Percentiles rank a stretch among this genome's conserved stretches.
Evolutionary conservation across 352 stramenopile genomes (phyloP).

Genomic region (Pythium insidiosum): DNA sequence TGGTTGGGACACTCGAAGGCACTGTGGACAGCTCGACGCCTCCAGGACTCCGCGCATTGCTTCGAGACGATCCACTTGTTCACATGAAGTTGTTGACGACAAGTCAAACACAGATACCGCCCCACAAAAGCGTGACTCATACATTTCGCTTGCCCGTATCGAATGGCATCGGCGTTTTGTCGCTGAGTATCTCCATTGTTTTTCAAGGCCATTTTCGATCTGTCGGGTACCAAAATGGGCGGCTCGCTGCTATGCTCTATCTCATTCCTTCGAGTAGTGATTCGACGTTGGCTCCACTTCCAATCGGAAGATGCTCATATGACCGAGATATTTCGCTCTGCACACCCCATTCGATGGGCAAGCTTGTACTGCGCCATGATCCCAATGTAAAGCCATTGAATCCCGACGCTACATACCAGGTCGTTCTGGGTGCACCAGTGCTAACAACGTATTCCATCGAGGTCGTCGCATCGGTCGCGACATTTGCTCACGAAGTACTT

Average conservation of each 20-base stretch:
- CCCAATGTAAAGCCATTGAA: slow-evolving; percentile 39
- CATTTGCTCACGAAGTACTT: slow-evolving; percentile 39
- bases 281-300: slow-evolving; percentile 11
- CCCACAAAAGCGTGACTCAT: slow-evolving; percentile 55
- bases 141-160: slow-evolving; percentile 48
- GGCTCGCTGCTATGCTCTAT: slow-evolving; percentile 72
- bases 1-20: slow-evolving; percentile 22
- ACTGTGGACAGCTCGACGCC: too few species aligned
- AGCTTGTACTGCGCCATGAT: slow-evolving; percentile 57
- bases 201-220: slow-evolving; percentile 74
- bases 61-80: slow-evolving; percentile 26
- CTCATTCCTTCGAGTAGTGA: slow-evolving; percentile 23
- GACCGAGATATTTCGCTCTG: slow-evolving; percentile 45
- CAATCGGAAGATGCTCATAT: slow-evolving; percentile 51
- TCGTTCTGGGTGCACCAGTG: slow-evolving; percentile 67
- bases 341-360: slow-evolving; percentile 56
- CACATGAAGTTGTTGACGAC: slow-evolving; percentile 22
- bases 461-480: slow-evolving; percentile 31
- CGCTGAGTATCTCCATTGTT: slow-evolving; percentile 47
- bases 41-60: slow-evolving; percentile 6
- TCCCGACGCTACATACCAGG: slow-evolving; percentile 46
- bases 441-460: slow-evolving; percentile 63
- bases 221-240: slow-evolving; percentile 62
- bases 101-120: slow-evolving; percentile 39
- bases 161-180: slow-evolving; percentile 27